Base-by-base conservation (phyloP, 345 rosid species). In the Salix exigua region DNA sequence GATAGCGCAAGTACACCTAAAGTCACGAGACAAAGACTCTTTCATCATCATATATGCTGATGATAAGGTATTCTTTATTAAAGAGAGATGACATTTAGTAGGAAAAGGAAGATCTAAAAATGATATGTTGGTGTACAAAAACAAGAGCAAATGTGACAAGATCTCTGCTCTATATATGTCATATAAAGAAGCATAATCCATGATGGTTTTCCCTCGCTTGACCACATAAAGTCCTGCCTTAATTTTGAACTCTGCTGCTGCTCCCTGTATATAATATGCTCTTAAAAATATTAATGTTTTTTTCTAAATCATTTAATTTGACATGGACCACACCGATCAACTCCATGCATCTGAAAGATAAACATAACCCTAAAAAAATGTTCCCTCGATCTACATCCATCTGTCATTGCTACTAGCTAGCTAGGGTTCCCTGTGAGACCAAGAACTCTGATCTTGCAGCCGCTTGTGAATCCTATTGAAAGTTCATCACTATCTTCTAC, bases 11-110 rank as follows among this genome's bases (percentile, higher is more conserved):
- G 72, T 81, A 69, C 71, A 69, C 3, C 18, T 79, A 77, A 86
- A 86, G 88, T 55, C 16, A 65, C 68, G 66, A 60, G 73, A 73
- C 82, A 83, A 86, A 86, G 85, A 86, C 74, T 79, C 86, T 77
- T 86, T 83, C 76, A 78, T 75, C 74, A 78, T 77, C 81, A 73
- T 40, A 10, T 40, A 40, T 58, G 63, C 10, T 53, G 76, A 53
- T 70, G 74, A 77, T 61, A 76, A 48, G 68, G 37, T 61, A 42
- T 72, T 81, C 84, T 79, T 84, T 77, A 37, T 67, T 65, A 77
- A 84, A 81, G 77, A 50, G 25, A 64, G 68, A 62, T 60, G 72
- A 48, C 46, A 66, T 44, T 48, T 19, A 70, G 7, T 13, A 4
- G 42, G 42, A 46, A 76, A 78, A 74, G 71, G 60, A 40, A 73